Percentiles rank a stretch among this genome's conserved stretches.
phyloP scores from a whole-genome alignment of 305 asterid species.

The Fraxinus paxiana region DNA sequence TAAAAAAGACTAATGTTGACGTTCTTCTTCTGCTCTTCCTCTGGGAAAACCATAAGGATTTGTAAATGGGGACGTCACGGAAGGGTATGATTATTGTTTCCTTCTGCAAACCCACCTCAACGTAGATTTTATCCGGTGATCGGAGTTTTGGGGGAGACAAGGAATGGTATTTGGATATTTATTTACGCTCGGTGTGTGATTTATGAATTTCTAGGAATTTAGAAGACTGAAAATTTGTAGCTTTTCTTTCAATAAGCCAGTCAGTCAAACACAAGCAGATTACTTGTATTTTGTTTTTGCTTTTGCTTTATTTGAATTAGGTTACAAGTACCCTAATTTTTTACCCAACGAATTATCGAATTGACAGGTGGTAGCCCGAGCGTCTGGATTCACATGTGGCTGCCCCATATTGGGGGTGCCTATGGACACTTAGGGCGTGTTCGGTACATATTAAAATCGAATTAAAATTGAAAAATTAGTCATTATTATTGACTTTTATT shows the following conservation, averaged over 20 bases:
- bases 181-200: background rate
- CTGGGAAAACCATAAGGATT: constrained; percentile 55
- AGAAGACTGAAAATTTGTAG: background rate
- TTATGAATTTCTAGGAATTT: background rate
- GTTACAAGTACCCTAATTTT: too few species aligned
- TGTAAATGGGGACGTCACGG: background rate
- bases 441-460: too few species aligned
- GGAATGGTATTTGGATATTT: background rate
- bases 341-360: too few species aligned
- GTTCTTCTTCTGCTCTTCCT: constrained; percentile 30
- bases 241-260: background rate
- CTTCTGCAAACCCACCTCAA: constrained; percentile 31
- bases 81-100: background rate
- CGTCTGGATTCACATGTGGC: too few species aligned
- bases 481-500: too few species aligned
- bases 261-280: background rate
- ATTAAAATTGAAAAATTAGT: too few species aligned
- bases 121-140: constrained; percentile 56
- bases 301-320: too few species aligned
- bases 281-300: background rate
- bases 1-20: constrained; percentile 24
- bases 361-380: too few species aligned
- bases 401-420: too few species aligned
- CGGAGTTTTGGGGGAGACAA: constrained; percentile 28
- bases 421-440: too few species aligned